A percentile compares a stretch with the other conserved stretches of the same genome.
These are phyloP conservation scores for Melaleuca quinquenervia DNA, from an alignment of 345 rosid species.

Conservation along the genomic window DNA sequence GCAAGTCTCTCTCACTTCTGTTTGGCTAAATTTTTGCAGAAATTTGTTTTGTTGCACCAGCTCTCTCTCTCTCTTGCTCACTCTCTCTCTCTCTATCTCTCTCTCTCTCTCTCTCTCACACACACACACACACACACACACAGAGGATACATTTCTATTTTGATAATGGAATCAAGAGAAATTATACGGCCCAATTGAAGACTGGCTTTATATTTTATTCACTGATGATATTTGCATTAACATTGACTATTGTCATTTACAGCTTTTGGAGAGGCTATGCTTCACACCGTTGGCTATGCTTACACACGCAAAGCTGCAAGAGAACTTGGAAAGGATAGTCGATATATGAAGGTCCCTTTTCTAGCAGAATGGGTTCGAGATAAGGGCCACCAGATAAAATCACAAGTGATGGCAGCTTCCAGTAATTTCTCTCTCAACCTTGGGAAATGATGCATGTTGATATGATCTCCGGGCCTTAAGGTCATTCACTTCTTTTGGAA, in stretches of 20 bases:
- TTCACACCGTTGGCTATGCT: slow-evolving; percentile 80
- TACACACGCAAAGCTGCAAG: slow-evolving; percentile 77
- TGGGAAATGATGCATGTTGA: background rate
- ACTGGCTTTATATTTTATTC: background rate
- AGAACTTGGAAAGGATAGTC: slow-evolving; percentile 79
- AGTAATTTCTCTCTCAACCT: slow-evolving; percentile 19
- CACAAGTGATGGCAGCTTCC: slow-evolving; percentile 86
- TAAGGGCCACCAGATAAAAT: slow-evolving; percentile 77
- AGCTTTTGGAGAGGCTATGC: slow-evolving; percentile 97
- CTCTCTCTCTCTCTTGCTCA: no score
- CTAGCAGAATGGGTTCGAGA: slow-evolving; percentile 91
- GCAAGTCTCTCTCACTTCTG: no score
- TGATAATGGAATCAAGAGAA: no score
- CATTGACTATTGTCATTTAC: background rate
- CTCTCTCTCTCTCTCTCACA: no score
- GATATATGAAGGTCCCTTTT: slow-evolving; percentile 78
- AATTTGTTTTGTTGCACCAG: background rate
- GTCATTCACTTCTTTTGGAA: background rate
- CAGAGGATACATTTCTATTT: no score
- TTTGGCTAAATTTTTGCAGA: background rate
- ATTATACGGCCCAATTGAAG: background rate
- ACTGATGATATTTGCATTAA: background rate
- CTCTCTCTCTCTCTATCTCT: no score
- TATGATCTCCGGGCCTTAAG: background rate
- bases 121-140: no score